A percentile compares a stretch with the other conserved stretches of the same genome.
Evolutionary conservation across 805 yeast species (phyloP).

Genomic region (Kluyveromyces dobzhanskii): DNA sequence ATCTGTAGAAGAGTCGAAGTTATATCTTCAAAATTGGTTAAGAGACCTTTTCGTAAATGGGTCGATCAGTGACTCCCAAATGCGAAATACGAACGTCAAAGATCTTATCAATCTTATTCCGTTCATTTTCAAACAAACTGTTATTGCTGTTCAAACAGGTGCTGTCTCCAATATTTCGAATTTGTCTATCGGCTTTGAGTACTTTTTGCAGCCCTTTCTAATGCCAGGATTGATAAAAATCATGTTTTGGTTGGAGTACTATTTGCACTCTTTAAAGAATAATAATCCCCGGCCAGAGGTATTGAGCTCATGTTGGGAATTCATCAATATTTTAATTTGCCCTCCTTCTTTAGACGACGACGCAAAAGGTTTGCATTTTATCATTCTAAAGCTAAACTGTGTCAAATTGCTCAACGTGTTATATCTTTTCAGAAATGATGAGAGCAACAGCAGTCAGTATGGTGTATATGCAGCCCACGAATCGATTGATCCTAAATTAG

Average conservation of each 20-base stretch:
- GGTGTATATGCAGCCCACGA: conserved; percentile 26
- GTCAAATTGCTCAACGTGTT: conserved; percentile 18
- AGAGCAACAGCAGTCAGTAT: conserved; percentile 20
- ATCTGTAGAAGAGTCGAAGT: conserved; percentile 21
- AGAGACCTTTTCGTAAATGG: conserved; percentile 71
- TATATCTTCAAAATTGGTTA: conserved; percentile 61
- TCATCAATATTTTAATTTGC: conserved; percentile 34
- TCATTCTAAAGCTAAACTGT: conserved; percentile 30
- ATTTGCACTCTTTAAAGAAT: conserved; percentile 29
- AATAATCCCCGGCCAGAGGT: conserved; percentile 20
- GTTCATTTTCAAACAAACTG: conserved; percentile 61
- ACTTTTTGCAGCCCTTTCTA: conserved; percentile 74
- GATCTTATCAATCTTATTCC: conserved; percentile 68
- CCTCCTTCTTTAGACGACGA: conserved; percentile 40
- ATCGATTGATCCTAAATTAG: conserved; percentile 22
- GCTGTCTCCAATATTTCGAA: conserved; percentile 51
- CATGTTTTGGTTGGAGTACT: conserved; percentile 40
- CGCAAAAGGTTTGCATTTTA: conserved; percentile 35
- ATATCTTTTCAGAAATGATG: conserved; percentile 14
- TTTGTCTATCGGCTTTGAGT: conserved; percentile 73
- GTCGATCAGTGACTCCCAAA: conserved; percentile 78
- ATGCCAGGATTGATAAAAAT: conserved; percentile 49
- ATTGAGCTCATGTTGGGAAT: conserved; percentile 29
- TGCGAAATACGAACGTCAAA: conserved; percentile 54
- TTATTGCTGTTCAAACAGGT: conserved; percentile 44